These are phyloP conservation scores for Aspergillus haitiensis DNA, from an alignment of 495 filamentous ascomycete genomes.

Conservation along the genomic window DNA sequence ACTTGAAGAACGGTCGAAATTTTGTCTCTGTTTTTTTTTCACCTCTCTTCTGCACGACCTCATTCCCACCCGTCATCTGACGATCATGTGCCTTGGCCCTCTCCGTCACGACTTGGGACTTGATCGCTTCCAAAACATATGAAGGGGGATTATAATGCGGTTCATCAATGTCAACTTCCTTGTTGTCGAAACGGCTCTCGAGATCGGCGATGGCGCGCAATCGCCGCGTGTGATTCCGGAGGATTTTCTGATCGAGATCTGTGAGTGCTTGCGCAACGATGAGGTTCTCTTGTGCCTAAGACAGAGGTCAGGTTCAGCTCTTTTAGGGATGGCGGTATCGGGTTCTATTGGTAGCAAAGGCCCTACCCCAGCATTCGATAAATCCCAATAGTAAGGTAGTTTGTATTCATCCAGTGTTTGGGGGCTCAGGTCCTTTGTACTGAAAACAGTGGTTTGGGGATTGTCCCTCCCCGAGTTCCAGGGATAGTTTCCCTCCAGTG, in stretches of 20 bases:
- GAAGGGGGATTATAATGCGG: slow-evolving; percentile 6
- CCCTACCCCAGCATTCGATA: slow-evolving; percentile 3
- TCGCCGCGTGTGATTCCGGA: slow-evolving; percentile 6
- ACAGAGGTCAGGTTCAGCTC: not conserved
- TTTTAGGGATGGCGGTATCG: not conserved
- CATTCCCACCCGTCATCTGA: not conserved
- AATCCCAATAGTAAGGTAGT: slow-evolving; percentile 10
- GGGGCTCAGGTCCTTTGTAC: slow-evolving; percentile 4
- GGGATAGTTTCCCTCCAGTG: slow-evolving; percentile 7
- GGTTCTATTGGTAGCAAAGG: not conserved
- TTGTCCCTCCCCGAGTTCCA: not conserved
- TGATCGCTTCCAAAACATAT: slow-evolving; percentile 9
- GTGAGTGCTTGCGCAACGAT: slow-evolving; percentile 7
- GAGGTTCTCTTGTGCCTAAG: slow-evolving; percentile 3
- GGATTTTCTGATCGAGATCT: slow-evolving; percentile 6
- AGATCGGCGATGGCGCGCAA: slow-evolving; percentile 1
- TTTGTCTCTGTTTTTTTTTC: not conserved
- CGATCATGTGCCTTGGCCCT: not conserved
- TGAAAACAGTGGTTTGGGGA: not conserved
- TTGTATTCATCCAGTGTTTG: slow-evolving; percentile 9
- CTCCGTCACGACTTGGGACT: not conserved
- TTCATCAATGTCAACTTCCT: slow-evolving; percentile 1
- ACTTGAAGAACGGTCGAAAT: slow-evolving; percentile 9
- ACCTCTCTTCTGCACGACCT: not conserved
- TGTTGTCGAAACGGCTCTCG: not conserved